Evolutionary conservation across 169 alveolate genomes (phyloP).

Genomic region (Cryptosporidium tyzzeri): DNA sequence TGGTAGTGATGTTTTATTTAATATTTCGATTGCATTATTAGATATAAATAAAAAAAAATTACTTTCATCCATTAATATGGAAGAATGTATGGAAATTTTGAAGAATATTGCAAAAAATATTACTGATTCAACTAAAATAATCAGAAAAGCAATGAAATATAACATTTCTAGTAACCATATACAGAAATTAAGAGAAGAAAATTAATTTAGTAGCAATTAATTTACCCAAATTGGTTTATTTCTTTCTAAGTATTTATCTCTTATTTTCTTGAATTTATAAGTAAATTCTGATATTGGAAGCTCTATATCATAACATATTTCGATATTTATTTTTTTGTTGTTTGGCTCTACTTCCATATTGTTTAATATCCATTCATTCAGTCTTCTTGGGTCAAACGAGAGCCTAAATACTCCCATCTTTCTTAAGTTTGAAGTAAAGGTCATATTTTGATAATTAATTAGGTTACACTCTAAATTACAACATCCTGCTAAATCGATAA

Average conservation of each 20-base stretch:
- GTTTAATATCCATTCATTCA: conserved; percentile 6
- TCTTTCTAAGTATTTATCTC: conserved; percentile 14
- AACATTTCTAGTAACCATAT: conserved; percentile 8
- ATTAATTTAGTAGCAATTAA: background rate
- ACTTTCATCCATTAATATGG: conserved; percentile 19
- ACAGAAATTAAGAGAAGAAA: background rate
- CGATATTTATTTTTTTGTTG: background rate
- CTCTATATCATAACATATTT: conserved; percentile 9
- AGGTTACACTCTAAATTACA: conserved; percentile 15
- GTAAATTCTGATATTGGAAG: conserved; percentile 26
- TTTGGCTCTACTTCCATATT: background rate
- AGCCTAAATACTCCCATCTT: conserved; percentile 22
- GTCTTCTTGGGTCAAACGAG: conserved; percentile 5
- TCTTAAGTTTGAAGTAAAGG: background rate
- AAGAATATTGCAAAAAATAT: conserved; percentile 11
- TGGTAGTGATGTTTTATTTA: conserved; percentile 35
- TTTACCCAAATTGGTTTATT: conserved; percentile 40
- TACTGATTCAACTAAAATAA: conserved; percentile 20
- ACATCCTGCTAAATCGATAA: conserved; percentile 37
- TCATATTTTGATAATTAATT: background rate
- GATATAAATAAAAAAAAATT: conserved; percentile 41
- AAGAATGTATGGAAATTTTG: conserved; percentile 28
- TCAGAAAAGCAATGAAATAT: conserved; percentile 42
- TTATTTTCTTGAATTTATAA: conserved; percentile 1
- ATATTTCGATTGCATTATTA: conserved; percentile 65